These are phyloP conservation scores for Paxillus involutus DNA, from an alignment of 768 basidiomycete genomes.

Conservation along the genomic window DNA sequence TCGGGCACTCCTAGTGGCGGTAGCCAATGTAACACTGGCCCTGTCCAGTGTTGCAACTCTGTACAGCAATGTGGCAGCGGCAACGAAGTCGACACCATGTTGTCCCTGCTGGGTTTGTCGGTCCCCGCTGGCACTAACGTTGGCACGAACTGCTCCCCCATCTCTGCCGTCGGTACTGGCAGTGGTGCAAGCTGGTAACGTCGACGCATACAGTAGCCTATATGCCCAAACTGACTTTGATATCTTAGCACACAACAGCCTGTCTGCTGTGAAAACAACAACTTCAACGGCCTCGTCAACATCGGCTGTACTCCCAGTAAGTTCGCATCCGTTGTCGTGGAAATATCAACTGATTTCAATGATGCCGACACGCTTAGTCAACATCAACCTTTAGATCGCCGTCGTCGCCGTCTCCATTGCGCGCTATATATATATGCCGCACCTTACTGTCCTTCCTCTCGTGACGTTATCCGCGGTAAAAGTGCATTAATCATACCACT, in stretches of 20 bases:
- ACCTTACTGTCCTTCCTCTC: slow-evolving; percentile 20
- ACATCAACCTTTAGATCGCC: slow-evolving; percentile 13
- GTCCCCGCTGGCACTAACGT: neutral
- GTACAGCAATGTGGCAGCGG: neutral
- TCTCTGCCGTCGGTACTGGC: slow-evolving; percentile 27
- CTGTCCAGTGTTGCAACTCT: slow-evolving; percentile 19
- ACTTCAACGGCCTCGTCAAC: slow-evolving; percentile 35
- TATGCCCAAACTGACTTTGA: neutral
- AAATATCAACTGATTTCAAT: neutral
- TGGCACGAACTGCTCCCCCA: slow-evolving; percentile 34
- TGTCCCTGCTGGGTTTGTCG: neutral
- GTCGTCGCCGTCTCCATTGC: neutral
- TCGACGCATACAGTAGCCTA: neutral
- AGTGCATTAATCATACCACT: slow-evolving; percentile 15
- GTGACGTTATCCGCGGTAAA: neutral
- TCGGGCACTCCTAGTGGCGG: slow-evolving; percentile 32
- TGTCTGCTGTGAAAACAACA: slow-evolving; percentile 43
- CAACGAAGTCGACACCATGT: neutral
- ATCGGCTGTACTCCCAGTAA: slow-evolving; percentile 41
- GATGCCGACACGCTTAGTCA: slow-evolving; percentile 10
- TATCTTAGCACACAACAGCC: slow-evolving; percentile 30
- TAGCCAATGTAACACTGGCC: slow-evolving; percentile 17
- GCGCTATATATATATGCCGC: neutral
- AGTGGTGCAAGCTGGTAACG: slow-evolving; percentile 17
- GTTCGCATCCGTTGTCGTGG: neutral